These are phyloP conservation scores for Fomes fomentarius DNA, from an alignment of 1,284 basidiomycete species.

Conservation along the genomic window DNA sequence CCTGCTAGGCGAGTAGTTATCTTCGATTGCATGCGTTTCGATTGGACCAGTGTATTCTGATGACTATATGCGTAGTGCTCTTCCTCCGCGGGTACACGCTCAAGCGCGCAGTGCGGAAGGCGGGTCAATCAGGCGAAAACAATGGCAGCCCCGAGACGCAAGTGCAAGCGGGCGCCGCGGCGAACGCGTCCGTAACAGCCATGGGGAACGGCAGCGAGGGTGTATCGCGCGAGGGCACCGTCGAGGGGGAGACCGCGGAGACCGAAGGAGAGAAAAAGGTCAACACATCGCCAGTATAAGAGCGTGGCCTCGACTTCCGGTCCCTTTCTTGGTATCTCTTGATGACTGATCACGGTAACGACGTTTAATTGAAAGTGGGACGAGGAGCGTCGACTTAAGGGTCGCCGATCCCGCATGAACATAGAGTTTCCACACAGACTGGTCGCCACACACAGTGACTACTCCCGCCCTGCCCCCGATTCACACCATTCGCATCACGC, in stretches of 20 bases:
- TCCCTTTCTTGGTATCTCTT: neutral
- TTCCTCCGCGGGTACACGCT: slow-evolving; percentile 69
- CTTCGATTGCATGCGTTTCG: neutral
- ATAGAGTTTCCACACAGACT: too few species aligned
- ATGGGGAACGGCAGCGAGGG: slow-evolving; percentile 8
- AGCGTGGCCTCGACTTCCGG: neutral
- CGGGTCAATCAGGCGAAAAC: slow-evolving; percentile 32
- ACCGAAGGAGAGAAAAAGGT: slow-evolving; percentile 6
- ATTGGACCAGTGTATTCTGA: too few species aligned
- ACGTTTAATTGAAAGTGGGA: too few species aligned
- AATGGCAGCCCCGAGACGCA: slow-evolving; percentile 25
- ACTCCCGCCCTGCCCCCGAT: too few species aligned
- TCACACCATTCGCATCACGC: too few species aligned
- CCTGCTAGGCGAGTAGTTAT: slow-evolving; percentile 48
- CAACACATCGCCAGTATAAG: neutral
- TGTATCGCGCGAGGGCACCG: slow-evolving; percentile 12
- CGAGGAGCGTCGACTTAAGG: too few species aligned
- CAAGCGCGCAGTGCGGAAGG: slow-evolving; percentile 53
- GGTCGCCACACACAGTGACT: too few species aligned
- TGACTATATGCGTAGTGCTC: slow-evolving; percentile 50
- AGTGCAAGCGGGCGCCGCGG: slow-evolving; percentile 17
- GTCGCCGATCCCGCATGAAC: too few species aligned
- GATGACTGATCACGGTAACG: too few species aligned
- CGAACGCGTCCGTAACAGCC: slow-evolving; percentile 4
- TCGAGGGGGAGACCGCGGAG: slow-evolving; percentile 8